These are phyloP conservation scores for Carex scoparia DNA, from an alignment of 176 grass and related monocot genomes.

Conservation along the genomic window DNA sequence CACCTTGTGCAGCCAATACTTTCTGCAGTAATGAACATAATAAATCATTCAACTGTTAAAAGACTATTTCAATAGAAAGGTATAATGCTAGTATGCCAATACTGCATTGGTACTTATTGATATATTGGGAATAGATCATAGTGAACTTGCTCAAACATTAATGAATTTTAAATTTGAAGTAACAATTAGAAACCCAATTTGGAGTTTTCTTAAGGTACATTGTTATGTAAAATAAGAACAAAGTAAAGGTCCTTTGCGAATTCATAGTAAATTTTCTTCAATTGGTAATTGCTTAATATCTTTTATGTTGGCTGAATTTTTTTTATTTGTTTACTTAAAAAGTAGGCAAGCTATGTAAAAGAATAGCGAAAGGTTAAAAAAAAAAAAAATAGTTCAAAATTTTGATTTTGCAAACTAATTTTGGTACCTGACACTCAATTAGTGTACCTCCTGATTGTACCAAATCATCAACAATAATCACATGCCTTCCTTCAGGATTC, in stretches of 20 bases:
- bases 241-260: too few species aligned
- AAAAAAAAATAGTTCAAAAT: background rate
- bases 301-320: too few species aligned
- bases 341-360: too few species aligned
- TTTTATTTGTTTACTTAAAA: too few species aligned
- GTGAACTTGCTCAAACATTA: background rate
- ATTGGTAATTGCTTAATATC: background rate
- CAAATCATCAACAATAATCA: constrained; percentile 95
- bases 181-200: background rate
- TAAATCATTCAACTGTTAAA: background rate
- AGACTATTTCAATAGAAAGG: too few species aligned
- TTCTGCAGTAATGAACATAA: constrained; percentile 21
- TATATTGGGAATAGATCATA: background rate
- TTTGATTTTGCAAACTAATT: background rate
- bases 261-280: too few species aligned
- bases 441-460: constrained; percentile 92
- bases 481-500: constrained; percentile 64
- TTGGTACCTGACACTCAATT: constrained; percentile 75
- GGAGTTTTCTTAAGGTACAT: too few species aligned
- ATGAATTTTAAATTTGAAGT: background rate
- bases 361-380: background rate
- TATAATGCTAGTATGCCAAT: too few species aligned
- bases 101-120: background rate
- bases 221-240: too few species aligned
- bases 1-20: constrained; percentile 52